phyloP scores from a whole-genome alignment of 176 grass and related monocot species.

The Paspalum vaginatum region DNA sequence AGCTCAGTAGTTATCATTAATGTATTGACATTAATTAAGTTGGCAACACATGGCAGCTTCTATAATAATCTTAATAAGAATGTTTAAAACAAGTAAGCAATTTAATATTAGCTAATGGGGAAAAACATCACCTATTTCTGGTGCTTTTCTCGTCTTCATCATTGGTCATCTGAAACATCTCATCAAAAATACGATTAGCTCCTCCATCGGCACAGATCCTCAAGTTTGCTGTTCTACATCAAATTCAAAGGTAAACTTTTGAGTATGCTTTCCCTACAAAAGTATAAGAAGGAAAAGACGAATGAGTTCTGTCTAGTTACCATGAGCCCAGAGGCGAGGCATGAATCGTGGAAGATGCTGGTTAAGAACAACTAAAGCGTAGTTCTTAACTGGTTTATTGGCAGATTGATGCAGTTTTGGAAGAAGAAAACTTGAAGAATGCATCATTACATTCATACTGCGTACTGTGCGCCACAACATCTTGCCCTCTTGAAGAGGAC shows the following conservation, averaged over 20 bases:
- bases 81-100: background rate
- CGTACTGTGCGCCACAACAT: slow-evolving; percentile 48
- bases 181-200: slow-evolving; percentile 76
- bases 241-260: slow-evolving; percentile 41
- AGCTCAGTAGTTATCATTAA: background rate
- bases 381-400: slow-evolving; percentile 42
- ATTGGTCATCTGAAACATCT: slow-evolving; percentile 64
- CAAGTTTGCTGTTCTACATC: slow-evolving; percentile 76
- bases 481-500: slow-evolving; percentile 27
- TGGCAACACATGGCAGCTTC: background rate
- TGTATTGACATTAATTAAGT: background rate
- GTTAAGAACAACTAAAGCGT: slow-evolving; percentile 77
- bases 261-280: background rate
- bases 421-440: slow-evolving; percentile 71
- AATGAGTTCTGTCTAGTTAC: slow-evolving; percentile 36
- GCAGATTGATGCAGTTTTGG: slow-evolving; percentile 46
- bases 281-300: slow-evolving; percentile 7
- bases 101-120: slow-evolving; percentile 14
- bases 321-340: slow-evolving; percentile 69
- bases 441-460: slow-evolving; percentile 58
- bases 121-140: slow-evolving; percentile 48
- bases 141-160: slow-evolving; percentile 47
- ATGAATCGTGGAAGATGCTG: slow-evolving; percentile 67
- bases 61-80: slow-evolving; percentile 24
- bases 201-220: slow-evolving; percentile 82